phyloP scores from a whole-genome alignment of 2,329 filamentous ascomycete genomes.

The Dothistroma pini region DNA sequence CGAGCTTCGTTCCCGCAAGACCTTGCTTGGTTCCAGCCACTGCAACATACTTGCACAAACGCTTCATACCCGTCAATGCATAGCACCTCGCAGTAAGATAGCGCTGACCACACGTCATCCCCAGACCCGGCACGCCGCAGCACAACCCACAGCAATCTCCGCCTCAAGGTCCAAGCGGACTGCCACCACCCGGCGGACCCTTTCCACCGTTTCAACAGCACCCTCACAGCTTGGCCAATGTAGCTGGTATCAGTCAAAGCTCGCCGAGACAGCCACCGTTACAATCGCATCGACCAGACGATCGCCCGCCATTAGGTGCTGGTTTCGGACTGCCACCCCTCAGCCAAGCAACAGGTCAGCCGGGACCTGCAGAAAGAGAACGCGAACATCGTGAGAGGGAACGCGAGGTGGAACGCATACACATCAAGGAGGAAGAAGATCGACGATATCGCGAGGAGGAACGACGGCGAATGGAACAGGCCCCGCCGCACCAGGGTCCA shows the following conservation, averaged over 20 bases:
- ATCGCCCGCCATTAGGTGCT: slow-evolving; percentile 37
- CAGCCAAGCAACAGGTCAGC: slow-evolving; percentile 43
- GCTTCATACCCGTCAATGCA: not conserved
- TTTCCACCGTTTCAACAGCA: slow-evolving; percentile 42
- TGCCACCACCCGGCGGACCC: slow-evolving; percentile 36
- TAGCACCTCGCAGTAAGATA: not conserved
- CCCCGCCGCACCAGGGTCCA: slow-evolving; percentile 73
- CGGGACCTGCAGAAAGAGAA: slow-evolving; percentile 36
- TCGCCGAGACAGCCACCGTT: slow-evolving; percentile 40
- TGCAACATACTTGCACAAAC: not conserved
- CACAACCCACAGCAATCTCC: slow-evolving; percentile 35
- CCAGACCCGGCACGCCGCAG: slow-evolving; percentile 27
- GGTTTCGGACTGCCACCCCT: slow-evolving; percentile 44
- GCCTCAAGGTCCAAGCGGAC: slow-evolving; percentile 27
- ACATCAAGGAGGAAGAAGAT: slow-evolving; percentile 59
- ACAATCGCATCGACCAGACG: slow-evolving; percentile 27
- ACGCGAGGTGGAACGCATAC: slow-evolving; percentile 52
- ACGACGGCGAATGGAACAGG: slow-evolving; percentile 64
- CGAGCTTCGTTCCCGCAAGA: not conserved
- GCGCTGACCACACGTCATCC: slow-evolving; percentile 7
- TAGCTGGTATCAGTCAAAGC: slow-evolving; percentile 44
- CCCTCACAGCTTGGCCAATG: slow-evolving; percentile 44
- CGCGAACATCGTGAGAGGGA: slow-evolving; percentile 41
- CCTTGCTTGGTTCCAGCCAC: not conserved
- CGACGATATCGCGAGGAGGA: slow-evolving; percentile 60